These are phyloP conservation scores for Penicillium coffeae DNA, from an alignment of 495 filamentous ascomycete genomes.

Conservation along the genomic window DNA sequence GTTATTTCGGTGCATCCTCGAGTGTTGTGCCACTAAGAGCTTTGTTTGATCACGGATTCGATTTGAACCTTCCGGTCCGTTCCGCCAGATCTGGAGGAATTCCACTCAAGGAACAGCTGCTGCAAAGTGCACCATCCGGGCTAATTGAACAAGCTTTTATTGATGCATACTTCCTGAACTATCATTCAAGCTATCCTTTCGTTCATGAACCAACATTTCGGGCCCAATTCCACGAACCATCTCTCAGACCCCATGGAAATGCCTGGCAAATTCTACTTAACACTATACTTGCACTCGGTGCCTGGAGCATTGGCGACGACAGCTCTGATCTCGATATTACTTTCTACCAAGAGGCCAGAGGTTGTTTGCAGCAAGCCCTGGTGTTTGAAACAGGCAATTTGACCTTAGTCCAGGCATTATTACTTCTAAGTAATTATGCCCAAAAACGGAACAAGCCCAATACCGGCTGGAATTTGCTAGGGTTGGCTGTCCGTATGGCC, in stretches of 20 bases:
- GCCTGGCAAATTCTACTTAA: conserved; percentile 53
- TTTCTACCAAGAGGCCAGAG: conserved; percentile 46
- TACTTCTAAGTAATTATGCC: conserved; percentile 50
- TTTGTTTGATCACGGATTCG: conserved; percentile 44
- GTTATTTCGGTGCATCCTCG: conserved; percentile 50
- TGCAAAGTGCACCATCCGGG: conserved; percentile 41
- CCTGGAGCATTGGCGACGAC: conserved; percentile 49
- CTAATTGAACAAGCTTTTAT: conserved; percentile 46
- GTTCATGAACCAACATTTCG: conserved; percentile 53
- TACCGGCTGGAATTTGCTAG: conserved; percentile 53
- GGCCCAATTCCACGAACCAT: conserved; percentile 51
- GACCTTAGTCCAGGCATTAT: conserved; percentile 48
- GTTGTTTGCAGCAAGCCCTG: conserved; percentile 40
- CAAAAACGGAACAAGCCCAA: conserved; percentile 57
- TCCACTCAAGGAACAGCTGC: conserved; percentile 38
- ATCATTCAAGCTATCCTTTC: conserved; percentile 53
- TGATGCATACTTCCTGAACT: conserved; percentile 50
- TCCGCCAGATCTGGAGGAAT: conserved; percentile 31
- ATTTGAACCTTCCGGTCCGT: conserved; percentile 39
- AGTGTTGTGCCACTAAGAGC: conserved; percentile 45
- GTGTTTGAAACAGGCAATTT: conserved; percentile 51
- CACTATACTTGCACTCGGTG: conserved; percentile 49
- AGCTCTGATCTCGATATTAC: conserved; percentile 46
- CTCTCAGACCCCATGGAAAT: conserved; percentile 43
- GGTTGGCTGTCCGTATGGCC: conserved; percentile 49